These are phyloP conservation scores for Apiospora arundinis DNA, from an alignment of 2,329 filamentous ascomycete genomes.

Conservation along the genomic window DNA sequence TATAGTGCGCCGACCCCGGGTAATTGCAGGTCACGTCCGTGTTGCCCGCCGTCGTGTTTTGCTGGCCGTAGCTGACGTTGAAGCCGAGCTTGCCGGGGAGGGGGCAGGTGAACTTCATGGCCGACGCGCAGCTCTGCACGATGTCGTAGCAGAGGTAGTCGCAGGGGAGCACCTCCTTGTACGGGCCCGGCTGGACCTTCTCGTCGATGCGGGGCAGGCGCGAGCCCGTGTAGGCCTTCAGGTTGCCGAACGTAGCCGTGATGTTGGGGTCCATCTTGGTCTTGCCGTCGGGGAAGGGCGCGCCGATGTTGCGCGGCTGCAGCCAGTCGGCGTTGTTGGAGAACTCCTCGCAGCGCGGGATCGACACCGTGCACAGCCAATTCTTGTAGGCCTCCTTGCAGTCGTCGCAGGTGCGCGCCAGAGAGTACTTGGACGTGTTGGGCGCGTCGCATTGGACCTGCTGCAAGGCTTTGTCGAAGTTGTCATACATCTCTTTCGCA, in stretches of 20 bases:
- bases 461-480: slow-evolving; percentile 81
- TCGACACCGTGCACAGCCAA: slow-evolving; percentile 93
- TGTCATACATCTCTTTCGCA: slow-evolving; percentile 71
- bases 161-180: slow-evolving; percentile 92
- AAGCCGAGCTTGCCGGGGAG: slow-evolving; percentile 47
- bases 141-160: slow-evolving; percentile 86
- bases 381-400: slow-evolving; percentile 85
- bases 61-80: slow-evolving; percentile 52
- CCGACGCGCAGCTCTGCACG: slow-evolving; percentile 82
- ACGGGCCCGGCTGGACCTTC: slow-evolving; percentile 79
- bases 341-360: slow-evolving; percentile 91
- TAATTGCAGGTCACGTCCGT: slow-evolving; percentile 61
- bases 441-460: slow-evolving; percentile 86
- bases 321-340: slow-evolving; percentile 59
- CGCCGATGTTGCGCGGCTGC: slow-evolving; percentile 73
- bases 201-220: slow-evolving; percentile 77
- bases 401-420: slow-evolving; percentile 76
- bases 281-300: slow-evolving; percentile 74
- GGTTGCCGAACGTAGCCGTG: slow-evolving; percentile 32
- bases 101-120: slow-evolving; percentile 80
- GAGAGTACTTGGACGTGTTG: slow-evolving; percentile 77
- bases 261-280: slow-evolving; percentile 48
- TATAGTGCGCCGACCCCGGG: slow-evolving; percentile 62
- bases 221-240: slow-evolving; percentile 58
- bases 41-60: slow-evolving; percentile 30